Percentiles rank a stretch among this genome's conserved stretches.
phyloP scores from a whole-genome alignment of 1,284 basidiomycete genomes.

The Spongiforma sp. region DNA sequence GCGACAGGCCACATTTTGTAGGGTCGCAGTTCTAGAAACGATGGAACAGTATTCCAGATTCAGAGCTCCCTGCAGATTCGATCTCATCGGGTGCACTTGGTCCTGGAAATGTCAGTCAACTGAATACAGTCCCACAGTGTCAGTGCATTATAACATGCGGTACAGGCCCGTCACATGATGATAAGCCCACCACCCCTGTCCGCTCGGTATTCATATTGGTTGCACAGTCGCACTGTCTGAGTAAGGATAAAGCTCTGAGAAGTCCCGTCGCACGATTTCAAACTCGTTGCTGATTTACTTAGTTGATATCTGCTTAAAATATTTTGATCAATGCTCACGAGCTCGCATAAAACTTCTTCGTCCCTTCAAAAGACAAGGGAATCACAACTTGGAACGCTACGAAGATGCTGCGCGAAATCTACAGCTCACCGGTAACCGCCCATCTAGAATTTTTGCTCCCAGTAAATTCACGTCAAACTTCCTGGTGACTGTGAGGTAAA shows the following conservation, averaged over 20 bases:
- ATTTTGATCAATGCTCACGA: too few relatives aligned
- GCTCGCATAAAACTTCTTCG: too few relatives aligned
- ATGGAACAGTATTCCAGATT: not conserved
- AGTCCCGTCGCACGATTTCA: too few relatives aligned
- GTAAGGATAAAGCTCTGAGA: too few relatives aligned
- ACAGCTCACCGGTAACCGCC: slow-evolving; percentile 37
- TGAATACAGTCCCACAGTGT: not conserved
- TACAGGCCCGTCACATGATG: not conserved
- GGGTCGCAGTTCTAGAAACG: not conserved
- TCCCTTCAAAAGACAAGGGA: too few relatives aligned
- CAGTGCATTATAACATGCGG: slow-evolving; percentile 3
- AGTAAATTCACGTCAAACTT: too few relatives aligned
- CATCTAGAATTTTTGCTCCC: too few relatives aligned
- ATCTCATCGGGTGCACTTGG: not conserved
- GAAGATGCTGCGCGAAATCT: slow-evolving; percentile 49
- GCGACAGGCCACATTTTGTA: slow-evolving; percentile 17
- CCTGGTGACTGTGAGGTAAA: too few relatives aligned
- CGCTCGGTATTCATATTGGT: too few relatives aligned
- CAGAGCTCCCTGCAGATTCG: not conserved
- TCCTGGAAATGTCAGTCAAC: not conserved
- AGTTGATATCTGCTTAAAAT: too few relatives aligned
- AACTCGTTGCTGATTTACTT: too few relatives aligned
- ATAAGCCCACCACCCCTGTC: slow-evolving; percentile 1
- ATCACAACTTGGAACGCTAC: slow-evolving; percentile 46
- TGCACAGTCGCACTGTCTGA: too few relatives aligned